phyloP scores from a whole-genome alignment of 345 rosid species.

The Lumnitzera littorea region DNA sequence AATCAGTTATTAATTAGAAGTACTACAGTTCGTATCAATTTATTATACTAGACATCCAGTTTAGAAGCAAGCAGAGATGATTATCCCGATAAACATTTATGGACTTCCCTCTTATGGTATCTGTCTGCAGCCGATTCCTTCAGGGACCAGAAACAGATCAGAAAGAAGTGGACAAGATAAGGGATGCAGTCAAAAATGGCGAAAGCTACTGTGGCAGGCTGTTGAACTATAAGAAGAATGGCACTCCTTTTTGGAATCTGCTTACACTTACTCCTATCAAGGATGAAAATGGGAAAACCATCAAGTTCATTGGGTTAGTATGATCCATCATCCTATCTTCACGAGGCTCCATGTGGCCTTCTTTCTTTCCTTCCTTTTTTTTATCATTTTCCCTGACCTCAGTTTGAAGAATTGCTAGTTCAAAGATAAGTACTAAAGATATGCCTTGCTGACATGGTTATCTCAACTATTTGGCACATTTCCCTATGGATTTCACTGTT shows the following conservation, averaged over 20 bases:
- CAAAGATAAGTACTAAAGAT: no score
- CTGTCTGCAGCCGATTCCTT: conserved; percentile 74
- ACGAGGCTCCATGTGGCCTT: neutral
- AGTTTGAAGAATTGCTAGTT: no score
- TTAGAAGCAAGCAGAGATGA: neutral
- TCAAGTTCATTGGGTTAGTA: conserved; percentile 84
- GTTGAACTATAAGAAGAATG: conserved; percentile 87
- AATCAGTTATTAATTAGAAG: no score
- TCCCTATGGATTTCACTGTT: no score
- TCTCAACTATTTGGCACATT: no score
- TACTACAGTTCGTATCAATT: neutral
- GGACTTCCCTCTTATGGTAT: neutral
- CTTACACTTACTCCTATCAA: conserved; percentile 90
- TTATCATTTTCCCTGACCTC: neutral
- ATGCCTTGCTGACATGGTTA: no score
- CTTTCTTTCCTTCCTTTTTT: neutral
- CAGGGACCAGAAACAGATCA: conserved; percentile 86
- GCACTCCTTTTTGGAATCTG: conserved; percentile 96
- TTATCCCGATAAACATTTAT: neutral
- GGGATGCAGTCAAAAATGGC: conserved; percentile 66
- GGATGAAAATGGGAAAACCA: conserved; percentile 65
- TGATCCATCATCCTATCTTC: neutral
- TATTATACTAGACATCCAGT: neutral
- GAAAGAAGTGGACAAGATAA: conserved; percentile 66
- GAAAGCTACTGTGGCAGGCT: conserved; percentile 84